Conservation (phyloP, 345 rosid species). For the Salix purpurea region DNA sequence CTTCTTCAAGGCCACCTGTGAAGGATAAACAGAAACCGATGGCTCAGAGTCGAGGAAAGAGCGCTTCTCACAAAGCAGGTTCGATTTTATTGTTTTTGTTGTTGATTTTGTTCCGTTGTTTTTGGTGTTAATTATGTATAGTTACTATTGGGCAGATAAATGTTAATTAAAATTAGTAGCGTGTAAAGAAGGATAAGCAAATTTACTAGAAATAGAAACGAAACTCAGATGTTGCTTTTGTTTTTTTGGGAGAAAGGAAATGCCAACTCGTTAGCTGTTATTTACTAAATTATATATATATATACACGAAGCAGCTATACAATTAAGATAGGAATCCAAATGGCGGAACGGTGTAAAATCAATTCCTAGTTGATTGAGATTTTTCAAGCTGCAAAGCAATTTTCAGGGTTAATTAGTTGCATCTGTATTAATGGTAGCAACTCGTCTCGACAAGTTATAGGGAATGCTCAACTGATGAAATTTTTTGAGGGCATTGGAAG, state of each 20-base stretch:
- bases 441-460: neutral
- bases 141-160: neutral
- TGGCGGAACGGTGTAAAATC: neutral
- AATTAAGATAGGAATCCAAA: neutral
- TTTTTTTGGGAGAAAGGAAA: no score
- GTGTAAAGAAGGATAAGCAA: no score
- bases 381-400: neutral
- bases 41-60: slow-evolving; percentile 33
- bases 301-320: neutral
- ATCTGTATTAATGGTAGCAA: neutral
- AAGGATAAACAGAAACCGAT: slow-evolving; percentile 28
- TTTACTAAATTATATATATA: neutral
- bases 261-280: no score
- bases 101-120: neutral
- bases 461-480: neutral
- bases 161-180: neutral
- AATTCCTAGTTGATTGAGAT: neutral
- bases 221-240: neutral
- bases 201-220: no score
- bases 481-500: neutral
- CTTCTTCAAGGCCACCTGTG: slow-evolving; percentile 38
- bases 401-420: neutral
- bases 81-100: neutral
- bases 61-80: slow-evolving; percentile 40
- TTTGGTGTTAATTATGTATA: neutral